Evolutionary conservation across 1,139 yeast species (phyloP), one percentile per base, ranked within the genome.

Genomic region (Yamadazyma epiphylla): DNA sequence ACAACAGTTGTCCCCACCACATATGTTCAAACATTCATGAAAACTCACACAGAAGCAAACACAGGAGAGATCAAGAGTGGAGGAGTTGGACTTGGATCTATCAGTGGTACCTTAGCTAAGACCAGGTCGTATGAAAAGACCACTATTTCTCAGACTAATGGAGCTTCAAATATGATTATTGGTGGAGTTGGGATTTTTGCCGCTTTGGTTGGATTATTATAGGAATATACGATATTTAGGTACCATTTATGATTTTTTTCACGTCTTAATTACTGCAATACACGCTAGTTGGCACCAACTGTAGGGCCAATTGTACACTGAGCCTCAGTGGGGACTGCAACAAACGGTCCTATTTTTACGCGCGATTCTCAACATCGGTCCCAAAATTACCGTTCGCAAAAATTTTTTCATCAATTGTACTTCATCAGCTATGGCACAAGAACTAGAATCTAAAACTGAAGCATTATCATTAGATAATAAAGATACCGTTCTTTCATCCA

Each of bases 401-500:
- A 47, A 42, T 41, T 46, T 47, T 46, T 46, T 40, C 44, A 38
- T 30, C 36, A 28, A 32, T 19, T 11, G n/a, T n/a, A n/a, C n/a
- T n/a, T n/a, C n/a, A n/a, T 16, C 16, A 5, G 43, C 44, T 10
- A 62, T 63, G 69, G 53, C 77, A 42, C 78, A 74, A 60, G 80
- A 75, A 61, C 63, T 76, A 54, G 56, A 64, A 48, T 62, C 66
- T 49, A 64, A 75, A 53, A 66, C 80, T 40, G 73, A 73, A 50
- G 74, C 69, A 30, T 63, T 75, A 54, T 58, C 75, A 23, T 62
- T 74, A 46, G 77, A 72, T 28, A 52, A 55, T 48, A 57, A 58
- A 49, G 49, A 55, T 31, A 81, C 91, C 32, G 84, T 80, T 34
- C 75, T 84, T 50, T 74, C 78, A 49, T 70, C 73, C 47, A 71